Evolutionary conservation across 768 basidiomycete species (phyloP).

Genomic region (Strobilomyces confusus): DNA sequence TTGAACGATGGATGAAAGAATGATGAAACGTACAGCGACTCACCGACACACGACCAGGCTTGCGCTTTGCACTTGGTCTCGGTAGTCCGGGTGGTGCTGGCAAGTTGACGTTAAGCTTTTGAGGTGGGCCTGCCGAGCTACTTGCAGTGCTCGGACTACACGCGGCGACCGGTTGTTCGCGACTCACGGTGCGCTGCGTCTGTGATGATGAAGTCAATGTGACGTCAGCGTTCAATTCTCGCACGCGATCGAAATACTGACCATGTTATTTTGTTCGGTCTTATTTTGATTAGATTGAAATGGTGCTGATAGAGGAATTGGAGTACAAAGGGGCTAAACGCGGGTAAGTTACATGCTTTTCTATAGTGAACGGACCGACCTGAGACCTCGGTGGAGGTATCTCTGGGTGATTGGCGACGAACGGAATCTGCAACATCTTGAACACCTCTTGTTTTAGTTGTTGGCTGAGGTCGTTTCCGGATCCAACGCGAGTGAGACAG

Average conservation of each 20-base stretch:
- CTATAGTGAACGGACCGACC: background rate
- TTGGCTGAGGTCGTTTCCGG: background rate
- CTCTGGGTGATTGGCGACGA: background rate
- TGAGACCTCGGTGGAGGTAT: background rate
- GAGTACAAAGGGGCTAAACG: background rate
- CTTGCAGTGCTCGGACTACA: background rate
- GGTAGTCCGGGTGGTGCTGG: slow-evolving; percentile 12
- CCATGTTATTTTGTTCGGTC: slow-evolving; percentile 1
- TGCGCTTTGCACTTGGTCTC: background rate
- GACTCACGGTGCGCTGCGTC: background rate
- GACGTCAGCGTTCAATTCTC: background rate
- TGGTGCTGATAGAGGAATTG: background rate
- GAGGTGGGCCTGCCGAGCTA: background rate
- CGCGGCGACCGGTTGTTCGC: background rate
- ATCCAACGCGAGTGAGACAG: background rate
- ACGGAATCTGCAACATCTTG: background rate
- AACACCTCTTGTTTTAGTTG: slow-evolving; percentile 4
- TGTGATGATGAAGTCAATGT: slow-evolving; percentile 5
- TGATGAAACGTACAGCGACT: background rate
- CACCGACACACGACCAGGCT: background rate
- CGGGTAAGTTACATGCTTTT: background rate
- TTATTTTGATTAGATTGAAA: background rate
- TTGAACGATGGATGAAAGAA: background rate
- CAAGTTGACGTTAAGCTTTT: background rate
- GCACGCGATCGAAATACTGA: background rate